phyloP scores from a whole-genome alignment of 169 alveolate genomes.

The Plasmodium ovale region DNA sequence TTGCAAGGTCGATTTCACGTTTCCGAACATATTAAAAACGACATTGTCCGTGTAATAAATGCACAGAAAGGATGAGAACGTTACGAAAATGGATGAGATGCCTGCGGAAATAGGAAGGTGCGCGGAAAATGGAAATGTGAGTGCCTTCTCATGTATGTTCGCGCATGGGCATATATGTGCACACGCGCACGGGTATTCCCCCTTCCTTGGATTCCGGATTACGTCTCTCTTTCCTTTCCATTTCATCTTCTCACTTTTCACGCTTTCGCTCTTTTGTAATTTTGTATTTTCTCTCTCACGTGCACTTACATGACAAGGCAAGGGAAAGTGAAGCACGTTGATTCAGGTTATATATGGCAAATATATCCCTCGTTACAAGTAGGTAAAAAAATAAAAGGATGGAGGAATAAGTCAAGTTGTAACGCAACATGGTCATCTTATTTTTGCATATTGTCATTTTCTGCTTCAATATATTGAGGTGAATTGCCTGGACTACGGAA shows the following conservation, averaged over 20 bases:
- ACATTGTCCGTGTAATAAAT: constrained; percentile 68
- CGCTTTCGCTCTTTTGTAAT: background rate
- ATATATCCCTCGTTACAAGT: constrained; percentile 26
- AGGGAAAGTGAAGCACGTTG: background rate
- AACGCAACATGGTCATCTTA: constrained; percentile 28
- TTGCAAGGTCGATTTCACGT: constrained; percentile 59
- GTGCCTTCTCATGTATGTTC: background rate
- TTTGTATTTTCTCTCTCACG: background rate
- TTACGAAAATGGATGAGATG: constrained; percentile 43
- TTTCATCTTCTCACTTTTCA: background rate
- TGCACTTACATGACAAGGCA: constrained; percentile 33
- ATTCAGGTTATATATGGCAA: background rate
- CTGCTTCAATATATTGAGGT: constrained; percentile 30
- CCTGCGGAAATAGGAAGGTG: background rate
- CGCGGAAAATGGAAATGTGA: too few species aligned
- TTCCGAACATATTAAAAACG: constrained; percentile 67
- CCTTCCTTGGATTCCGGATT: background rate
- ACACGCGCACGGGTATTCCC: background rate
- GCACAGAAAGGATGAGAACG: constrained; percentile 64
- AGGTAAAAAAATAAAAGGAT: constrained; percentile 28
- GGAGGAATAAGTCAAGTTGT: constrained; percentile 39
- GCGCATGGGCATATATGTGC: background rate
- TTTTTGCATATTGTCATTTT: constrained; percentile 31
- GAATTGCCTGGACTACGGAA: constrained; percentile 56
- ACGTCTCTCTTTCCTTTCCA: background rate